Evolutionary conservation across 1,139 yeast genomes (phyloP), one percentile per base, ranked within the genome.

Genomic region (Debaryomyces subglobosus): DNA sequence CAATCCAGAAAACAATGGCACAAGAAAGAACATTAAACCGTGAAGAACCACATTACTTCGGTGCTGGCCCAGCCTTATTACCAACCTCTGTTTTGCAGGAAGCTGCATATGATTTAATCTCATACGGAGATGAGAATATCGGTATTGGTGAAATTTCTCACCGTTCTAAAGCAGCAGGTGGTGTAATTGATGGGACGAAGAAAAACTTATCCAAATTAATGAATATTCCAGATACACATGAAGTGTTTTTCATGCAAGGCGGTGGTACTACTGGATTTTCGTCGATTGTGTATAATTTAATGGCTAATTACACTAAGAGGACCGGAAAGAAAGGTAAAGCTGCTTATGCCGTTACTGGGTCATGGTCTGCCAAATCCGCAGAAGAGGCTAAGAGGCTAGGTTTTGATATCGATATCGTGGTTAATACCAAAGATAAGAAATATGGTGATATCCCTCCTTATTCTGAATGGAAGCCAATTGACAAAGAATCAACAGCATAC

Each of bases 221-320:
- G 65, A 65, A 76, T 50, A 81, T 94, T 46, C 99, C 98, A 29
- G 96, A 89, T 52, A 86, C 96, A 33, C 96, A 94, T 65, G 98
- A 91, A 64, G 94, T 92, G 2, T 85, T 94, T 64, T 94, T 92
- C 71, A 72, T 92, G 71, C 99, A 94, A 73, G 98, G 99, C 53
- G 99, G 99, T 52, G 99, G 98, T 53, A 92, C 98, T 45, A 87
- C 91, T 36, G 98, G 97, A 5, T 94, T 94, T 61, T 88, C 98
- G 5, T 82, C 96, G 7, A 79, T 90, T 49, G 92, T 89, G 13
- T 84, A 94, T 60, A 94, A 94, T 65, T 68, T 94, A 71, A 68
- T 86, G 53, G 96, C 97, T 29, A 77, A 86, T 38, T 81, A 80
- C 65, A 89, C 89, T 43, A 78, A 78, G 57, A 85, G 77, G 61